phyloP scores from a whole-genome alignment of 129 eudicot species.

The Deinandra increscens region DNA sequence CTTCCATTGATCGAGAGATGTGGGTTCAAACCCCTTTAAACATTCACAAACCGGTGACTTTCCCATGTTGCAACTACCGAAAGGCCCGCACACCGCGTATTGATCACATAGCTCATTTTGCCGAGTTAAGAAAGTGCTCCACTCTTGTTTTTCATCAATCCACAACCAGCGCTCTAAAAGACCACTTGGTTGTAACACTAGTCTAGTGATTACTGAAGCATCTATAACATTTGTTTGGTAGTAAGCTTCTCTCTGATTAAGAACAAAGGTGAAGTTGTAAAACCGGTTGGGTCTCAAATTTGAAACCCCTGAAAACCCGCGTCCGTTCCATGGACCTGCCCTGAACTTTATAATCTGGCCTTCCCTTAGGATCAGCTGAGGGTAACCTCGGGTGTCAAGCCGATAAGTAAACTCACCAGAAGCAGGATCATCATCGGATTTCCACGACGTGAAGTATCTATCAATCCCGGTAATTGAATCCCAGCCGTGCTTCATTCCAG shows the following conservation, averaged over 20 bases:
- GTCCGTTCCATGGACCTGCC: conserved; percentile 7
- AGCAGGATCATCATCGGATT: conserved; percentile 9
- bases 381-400: conserved; percentile 1
- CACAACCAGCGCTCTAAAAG: conserved; percentile 7
- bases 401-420: not conserved
- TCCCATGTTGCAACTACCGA: conserved; percentile 34
- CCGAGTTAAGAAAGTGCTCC: conserved; percentile 3
- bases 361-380: not conserved
- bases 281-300: not conserved
- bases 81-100: conserved; percentile 40
- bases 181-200: conserved; percentile 22
- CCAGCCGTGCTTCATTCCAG: conserved; percentile 9
- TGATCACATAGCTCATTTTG: conserved; percentile 29
- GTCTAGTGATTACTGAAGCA: not conserved
- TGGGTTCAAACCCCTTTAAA: conserved; percentile 42
- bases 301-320: not conserved
- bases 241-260: not conserved
- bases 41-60: conserved; percentile 38
- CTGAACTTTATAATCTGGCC: not conserved
- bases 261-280: not conserved
- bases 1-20: conserved; percentile 31
- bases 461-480: not conserved
- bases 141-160: conserved; percentile 16
- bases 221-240: not conserved
- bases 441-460: conserved; percentile 17